Evolutionary conservation across 2,329 filamentous ascomycete genomes (phyloP).

Genomic region (Lachnellula suecica): DNA sequence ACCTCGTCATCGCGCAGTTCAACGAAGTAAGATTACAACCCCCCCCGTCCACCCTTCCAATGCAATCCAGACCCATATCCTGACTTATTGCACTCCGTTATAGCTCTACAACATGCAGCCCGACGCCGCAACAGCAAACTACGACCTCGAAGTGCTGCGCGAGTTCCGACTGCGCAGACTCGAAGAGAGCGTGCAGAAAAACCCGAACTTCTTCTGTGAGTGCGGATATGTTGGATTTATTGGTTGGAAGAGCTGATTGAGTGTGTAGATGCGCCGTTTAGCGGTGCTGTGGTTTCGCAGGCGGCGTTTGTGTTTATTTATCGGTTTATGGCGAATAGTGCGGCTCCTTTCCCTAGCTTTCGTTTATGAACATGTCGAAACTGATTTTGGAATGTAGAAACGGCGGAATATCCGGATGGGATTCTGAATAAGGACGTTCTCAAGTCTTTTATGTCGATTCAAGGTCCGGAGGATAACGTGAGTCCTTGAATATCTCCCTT

Average conservation of each 20-base stretch:
- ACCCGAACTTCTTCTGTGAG: conserved; percentile 49
- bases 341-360: no score
- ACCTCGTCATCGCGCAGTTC: conserved; percentile 46
- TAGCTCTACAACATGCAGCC: conserved; percentile 38
- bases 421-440: conserved; percentile 27
- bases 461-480: conserved; percentile 17
- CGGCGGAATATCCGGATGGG: conserved; percentile 29
- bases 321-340: conserved; percentile 33
- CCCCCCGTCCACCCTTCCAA: no score
- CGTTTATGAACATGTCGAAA: no score
- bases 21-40: no score
- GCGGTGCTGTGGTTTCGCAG: conserved; percentile 38
- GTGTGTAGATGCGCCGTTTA: conserved; percentile 42
- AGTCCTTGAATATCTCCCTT: no score
- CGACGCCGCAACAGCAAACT: conserved; percentile 37
- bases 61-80: not conserved
- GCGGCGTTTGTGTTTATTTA: conserved; percentile 32
- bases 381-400: no score
- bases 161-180: conserved; percentile 35
- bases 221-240: no score
- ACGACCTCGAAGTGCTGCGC: conserved; percentile 36
- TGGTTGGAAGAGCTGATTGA: no score
- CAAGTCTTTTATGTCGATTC: conserved; percentile 22
- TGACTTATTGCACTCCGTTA: not conserved
- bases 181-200: conserved; percentile 29